Evolutionary conservation across 352 stramenopile species (phyloP), one percentile per base, ranked within the genome.

Genomic region (Elongisporangium prolatum): DNA sequence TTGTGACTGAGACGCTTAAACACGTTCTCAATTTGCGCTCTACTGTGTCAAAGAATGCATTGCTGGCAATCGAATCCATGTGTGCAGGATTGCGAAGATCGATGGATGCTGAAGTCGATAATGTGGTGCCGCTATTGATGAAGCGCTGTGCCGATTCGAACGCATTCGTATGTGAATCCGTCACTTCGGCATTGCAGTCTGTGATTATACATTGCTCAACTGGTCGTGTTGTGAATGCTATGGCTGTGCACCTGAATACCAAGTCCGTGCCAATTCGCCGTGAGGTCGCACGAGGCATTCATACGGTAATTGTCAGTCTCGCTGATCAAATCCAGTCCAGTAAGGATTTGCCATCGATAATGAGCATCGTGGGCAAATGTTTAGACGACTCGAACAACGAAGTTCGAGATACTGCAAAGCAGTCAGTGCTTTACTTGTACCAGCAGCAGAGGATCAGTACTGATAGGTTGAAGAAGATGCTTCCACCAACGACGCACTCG

Each of bases 331-430:
- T 75, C 11, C 59, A 65, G 11, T 22, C n/a, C 21, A 67, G 53
- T 21, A 85, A 84, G 49, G 80, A 88, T 2, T 38, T 87, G 3
- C 9, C 59, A 0, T 48, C 56, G 2, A 73, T 89, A 21, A 13
- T 91, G 6, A 57, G 63, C 17, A 50, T 85, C 6, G 69, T 91
- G 4, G 79, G 79, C 38, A 84, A 78, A 18, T 85, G 74, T 21
- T 77, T 93, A 8, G 74, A 86, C 44, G 84, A 91, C 56, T 89
- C 81, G 9, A 76, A 84, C 59, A 91, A 91, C 52, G 77, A 91
- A 59, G 84, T 93, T 17, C 77, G 84, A 2, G 76, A 89, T 18
- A 60, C 71, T 0, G 79, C 81, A 1, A 91, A 91, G 50, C 80
- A 88, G 37, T 76, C 70, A 4, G 25, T 91, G 14, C 17, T 88